Percentiles rank a stretch among this genome's conserved stretches.
phyloP scores from a whole-genome alignment of 208 protist species.

The Spironucleus salmonicida region DNA sequence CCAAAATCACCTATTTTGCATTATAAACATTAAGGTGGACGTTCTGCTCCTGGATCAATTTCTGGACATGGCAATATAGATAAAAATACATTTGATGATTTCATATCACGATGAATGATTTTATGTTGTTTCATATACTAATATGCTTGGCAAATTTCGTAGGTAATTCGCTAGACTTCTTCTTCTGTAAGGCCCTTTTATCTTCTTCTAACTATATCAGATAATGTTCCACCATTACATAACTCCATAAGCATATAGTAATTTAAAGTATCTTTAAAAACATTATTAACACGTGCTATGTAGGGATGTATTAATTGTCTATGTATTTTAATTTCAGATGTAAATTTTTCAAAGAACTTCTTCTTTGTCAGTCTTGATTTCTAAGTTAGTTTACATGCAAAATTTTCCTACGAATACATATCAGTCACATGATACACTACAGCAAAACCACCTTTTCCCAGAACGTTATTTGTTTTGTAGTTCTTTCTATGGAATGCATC shows the following conservation, averaged over 20 bases:
- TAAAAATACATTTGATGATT: slow-evolving; percentile 48
- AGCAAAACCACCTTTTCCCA: slow-evolving; percentile 33
- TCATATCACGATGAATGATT: slow-evolving; percentile 52
- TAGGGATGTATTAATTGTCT: slow-evolving; percentile 11
- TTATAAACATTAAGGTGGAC: too few species aligned
- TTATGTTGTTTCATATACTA: slow-evolving; percentile 43
- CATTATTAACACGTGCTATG: not conserved
- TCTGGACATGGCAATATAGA: not conserved
- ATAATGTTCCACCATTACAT: not conserved
- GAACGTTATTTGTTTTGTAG: too few species aligned
- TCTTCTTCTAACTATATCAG: slow-evolving; percentile 3
- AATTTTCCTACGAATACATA: not conserved
- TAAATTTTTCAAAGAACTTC: slow-evolving; percentile 25
- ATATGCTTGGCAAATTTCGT: slow-evolving; percentile 43
- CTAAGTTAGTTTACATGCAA: slow-evolving; percentile 20
- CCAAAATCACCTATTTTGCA: slow-evolving; percentile 31
- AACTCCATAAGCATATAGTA: slow-evolving; percentile 29
- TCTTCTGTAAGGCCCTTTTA: not conserved
- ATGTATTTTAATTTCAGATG: slow-evolving; percentile 30
- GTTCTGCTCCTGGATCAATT: not conserved
- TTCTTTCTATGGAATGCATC: too few species aligned
- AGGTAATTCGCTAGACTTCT: slow-evolving; percentile 7
- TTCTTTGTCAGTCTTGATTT: slow-evolving; percentile 14
- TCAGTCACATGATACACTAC: slow-evolving; percentile 29
- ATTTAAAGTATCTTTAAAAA: slow-evolving; percentile 25